Evolutionary conservation across 192 early-diverging fungal genomes (phyloP).

Genomic region (Geranomyces michiganensis): DNA sequence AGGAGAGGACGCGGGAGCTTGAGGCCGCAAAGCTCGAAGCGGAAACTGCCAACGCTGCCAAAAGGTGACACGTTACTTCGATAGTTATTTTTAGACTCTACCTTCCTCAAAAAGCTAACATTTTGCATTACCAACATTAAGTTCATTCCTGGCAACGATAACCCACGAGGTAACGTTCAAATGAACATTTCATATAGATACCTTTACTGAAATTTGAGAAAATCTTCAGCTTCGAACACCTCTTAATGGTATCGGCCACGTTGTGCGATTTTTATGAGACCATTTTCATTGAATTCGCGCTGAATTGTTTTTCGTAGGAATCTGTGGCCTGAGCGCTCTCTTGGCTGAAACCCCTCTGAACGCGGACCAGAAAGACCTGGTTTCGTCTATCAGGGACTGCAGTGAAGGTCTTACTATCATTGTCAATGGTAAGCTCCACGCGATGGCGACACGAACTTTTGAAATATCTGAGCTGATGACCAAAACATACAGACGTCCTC

Average conservation of each 20-base stretch:
- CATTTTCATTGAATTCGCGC: too few relatives aligned
- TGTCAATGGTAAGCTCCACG: slow-evolving; percentile 29
- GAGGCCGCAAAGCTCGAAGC: slow-evolving; percentile 29
- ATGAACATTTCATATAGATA: too few relatives aligned
- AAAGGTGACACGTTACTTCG: slow-evolving; percentile 9
- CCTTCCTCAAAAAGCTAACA: not conserved
- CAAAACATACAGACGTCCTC: not conserved
- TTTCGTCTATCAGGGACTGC: slow-evolving; percentile 24
- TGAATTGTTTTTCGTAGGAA: not conserved
- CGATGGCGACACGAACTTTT: not conserved
- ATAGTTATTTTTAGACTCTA: not conserved
- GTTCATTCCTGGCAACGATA: not conserved
- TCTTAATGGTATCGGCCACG: slow-evolving; percentile 18
- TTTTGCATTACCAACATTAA: slow-evolving; percentile 8
- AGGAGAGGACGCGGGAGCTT: slow-evolving; percentile 27
- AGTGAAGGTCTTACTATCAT: slow-evolving; percentile 32
- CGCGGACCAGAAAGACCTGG: slow-evolving; percentile 31
- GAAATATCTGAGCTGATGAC: not conserved
- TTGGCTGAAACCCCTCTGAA: slow-evolving; percentile 34
- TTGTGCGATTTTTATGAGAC: too few relatives aligned
- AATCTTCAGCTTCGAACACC: slow-evolving; percentile 32
- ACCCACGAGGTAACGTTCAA: too few relatives aligned
- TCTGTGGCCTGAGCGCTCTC: slow-evolving; percentile 20
- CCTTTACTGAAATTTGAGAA: slow-evolving; percentile 17
- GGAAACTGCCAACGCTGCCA: slow-evolving; percentile 32